Evolutionary conservation across 2,329 filamentous ascomycete genomes (phyloP).

Genomic region (Phialemonium atrogriseum): DNA sequence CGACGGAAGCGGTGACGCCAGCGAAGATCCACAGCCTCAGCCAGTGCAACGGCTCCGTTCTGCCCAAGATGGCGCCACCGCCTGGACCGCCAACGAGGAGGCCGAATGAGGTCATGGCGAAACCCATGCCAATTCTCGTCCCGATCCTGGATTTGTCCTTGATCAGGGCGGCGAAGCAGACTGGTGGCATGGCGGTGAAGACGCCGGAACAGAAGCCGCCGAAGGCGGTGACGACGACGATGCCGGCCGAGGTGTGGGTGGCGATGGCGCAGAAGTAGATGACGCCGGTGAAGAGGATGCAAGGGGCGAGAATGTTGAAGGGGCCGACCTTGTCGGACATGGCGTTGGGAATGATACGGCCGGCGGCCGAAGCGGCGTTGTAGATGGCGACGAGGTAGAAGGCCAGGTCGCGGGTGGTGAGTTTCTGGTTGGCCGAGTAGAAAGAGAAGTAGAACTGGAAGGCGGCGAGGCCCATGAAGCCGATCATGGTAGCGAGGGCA

Average conservation of each 20-base stretch:
- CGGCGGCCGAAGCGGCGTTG: conserved; percentile 30
- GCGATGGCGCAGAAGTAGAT: conserved; percentile 27
- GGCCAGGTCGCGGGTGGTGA: conserved; percentile 21
- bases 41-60: neutral
- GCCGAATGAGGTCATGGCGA: conserved; percentile 21
- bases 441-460: conserved; percentile 30
- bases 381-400: conserved; percentile 34
- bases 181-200: conserved; percentile 31
- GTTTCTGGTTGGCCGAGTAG: conserved; percentile 21
- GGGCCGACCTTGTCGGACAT: conserved; percentile 28
- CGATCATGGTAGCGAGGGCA: conserved; percentile 21
- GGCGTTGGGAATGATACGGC: conserved; percentile 27
- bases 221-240: conserved; percentile 25
- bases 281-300: conserved; percentile 21
- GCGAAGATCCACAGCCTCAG: too few relatives aligned
- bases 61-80: conserved; percentile 4
- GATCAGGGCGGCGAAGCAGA: conserved; percentile 28
- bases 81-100: conserved; percentile 20
- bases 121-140: conserved; percentile 31
- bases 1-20: too few relatives aligned
- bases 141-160: conserved; percentile 31
- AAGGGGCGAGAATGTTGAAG: conserved; percentile 24
- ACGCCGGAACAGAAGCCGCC: conserved; percentile 34
- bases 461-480: conserved; percentile 30
- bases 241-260: conserved; percentile 20